phyloP scores from a whole-genome alignment of 495 filamentous ascomycete species.

The Chaetomium tenue region DNA sequence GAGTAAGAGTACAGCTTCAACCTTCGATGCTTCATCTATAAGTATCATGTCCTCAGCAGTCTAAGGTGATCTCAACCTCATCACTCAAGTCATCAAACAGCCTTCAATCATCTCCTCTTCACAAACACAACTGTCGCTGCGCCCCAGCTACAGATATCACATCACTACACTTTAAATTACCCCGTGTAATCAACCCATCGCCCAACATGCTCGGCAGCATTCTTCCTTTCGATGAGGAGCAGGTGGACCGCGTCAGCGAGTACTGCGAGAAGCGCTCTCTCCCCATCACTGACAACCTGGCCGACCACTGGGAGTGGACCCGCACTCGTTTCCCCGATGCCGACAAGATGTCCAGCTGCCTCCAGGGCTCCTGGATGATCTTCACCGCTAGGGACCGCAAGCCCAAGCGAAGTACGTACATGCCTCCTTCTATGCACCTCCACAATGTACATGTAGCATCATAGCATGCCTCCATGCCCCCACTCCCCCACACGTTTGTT shows the following conservation, averaged over 20 bases:
- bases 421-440: neutral
- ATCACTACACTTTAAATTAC: neutral
- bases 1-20: neutral
- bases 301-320: constrained; percentile 4
- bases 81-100: neutral
- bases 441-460: too few relatives aligned
- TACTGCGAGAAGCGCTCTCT: neutral
- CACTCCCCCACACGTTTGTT: neutral
- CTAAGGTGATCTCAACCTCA: neutral
- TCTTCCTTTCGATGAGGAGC: neutral
- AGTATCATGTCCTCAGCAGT: neutral
- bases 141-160: neutral
- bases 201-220: neutral
- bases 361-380: constrained; percentile 1
- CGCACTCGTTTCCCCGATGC: neutral
- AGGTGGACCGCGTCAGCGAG: neutral
- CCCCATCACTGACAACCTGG: neutral
- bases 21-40: neutral
- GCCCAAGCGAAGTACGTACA: neutral
- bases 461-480: neutral
- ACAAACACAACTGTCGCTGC: neutral
- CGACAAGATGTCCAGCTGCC: constrained; percentile 1
- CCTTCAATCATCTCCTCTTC: neutral
- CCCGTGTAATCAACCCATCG: neutral
- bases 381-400: neutral